Evolutionary conservation across 495 filamentous ascomycete genomes (phyloP).

Genomic region (Penicillium paxilli): DNA sequence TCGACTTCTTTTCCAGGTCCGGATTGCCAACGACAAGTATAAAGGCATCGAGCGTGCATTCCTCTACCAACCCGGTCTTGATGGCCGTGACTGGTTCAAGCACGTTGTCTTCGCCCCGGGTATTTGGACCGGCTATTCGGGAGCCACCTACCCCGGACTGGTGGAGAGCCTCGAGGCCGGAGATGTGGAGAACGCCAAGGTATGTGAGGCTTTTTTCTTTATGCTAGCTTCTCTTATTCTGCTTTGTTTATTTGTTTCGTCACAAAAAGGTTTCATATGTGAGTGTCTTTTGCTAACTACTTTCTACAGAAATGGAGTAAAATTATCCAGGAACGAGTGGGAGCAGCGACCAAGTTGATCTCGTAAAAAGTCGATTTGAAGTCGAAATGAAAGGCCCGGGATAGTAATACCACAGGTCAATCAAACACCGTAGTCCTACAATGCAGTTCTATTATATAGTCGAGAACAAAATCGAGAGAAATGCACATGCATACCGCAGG

Average conservation of each 20-base stretch:
- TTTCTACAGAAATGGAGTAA: constrained; percentile 42
- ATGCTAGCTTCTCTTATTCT: background rate
- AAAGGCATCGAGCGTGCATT: constrained; percentile 64
- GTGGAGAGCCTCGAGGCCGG: constrained; percentile 59
- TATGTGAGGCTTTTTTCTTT: constrained; percentile 18
- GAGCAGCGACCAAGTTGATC: constrained; percentile 38
- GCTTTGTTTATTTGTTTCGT: too few relatives aligned
- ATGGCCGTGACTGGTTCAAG: constrained; percentile 64
- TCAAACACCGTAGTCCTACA: background rate
- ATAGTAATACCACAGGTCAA: too few relatives aligned
- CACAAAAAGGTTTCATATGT: too few relatives aligned
- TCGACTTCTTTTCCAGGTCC: constrained; percentile 56
- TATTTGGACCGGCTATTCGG: constrained; percentile 86
- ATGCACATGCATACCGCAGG: too few relatives aligned
- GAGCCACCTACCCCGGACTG: constrained; percentile 65
- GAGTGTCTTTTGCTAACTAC: constrained; percentile 8
- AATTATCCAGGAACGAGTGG: constrained; percentile 43
- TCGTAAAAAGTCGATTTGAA: constrained; percentile 14
- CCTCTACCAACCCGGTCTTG: constrained; percentile 56
- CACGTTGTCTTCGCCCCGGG: constrained; percentile 75
- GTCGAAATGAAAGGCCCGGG: too few relatives aligned
- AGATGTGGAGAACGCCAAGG: constrained; percentile 47
- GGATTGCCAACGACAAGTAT: constrained; percentile 58
- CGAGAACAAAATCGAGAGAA: constrained; percentile 1
- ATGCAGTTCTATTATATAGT: background rate